phyloP scores from a whole-genome alignment of 2,329 filamentous ascomycete species.

The Fulvia fulva region DNA sequence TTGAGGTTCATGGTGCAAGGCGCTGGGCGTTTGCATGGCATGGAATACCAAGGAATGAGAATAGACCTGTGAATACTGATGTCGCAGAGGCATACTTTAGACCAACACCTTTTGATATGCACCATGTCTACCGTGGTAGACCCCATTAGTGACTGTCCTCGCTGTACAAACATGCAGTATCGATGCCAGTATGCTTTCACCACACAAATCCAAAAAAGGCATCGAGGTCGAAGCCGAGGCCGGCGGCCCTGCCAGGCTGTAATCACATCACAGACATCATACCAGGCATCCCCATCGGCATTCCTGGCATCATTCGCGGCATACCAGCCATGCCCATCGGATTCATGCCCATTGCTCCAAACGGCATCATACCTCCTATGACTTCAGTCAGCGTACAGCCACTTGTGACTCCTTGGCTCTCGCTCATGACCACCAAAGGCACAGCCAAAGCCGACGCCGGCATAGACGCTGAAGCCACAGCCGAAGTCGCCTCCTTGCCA shows the following conservation, averaged over 20 bases:
- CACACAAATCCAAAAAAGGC: neutral
- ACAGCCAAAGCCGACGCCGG: neutral
- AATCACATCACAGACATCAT: too few relatives aligned
- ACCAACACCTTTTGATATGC: neutral
- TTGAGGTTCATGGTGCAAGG: neutral
- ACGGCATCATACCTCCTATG: neutral
- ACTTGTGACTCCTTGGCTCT: neutral
- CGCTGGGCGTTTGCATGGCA: neutral
- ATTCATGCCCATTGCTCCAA: constrained; percentile 1
- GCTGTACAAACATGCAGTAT: neutral
- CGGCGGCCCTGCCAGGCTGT: too few relatives aligned
- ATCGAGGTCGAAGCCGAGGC: neutral
- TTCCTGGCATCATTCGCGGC: neutral
- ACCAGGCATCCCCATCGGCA: neutral
- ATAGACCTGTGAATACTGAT: neutral
- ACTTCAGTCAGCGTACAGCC: constrained; percentile 3
- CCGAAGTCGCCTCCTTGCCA: neutral
- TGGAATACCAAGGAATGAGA: neutral
- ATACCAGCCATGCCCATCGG: constrained; percentile 3
- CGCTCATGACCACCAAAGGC: neutral
- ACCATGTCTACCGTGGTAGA: neutral
- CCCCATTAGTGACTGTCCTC: neutral
- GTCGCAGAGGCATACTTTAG: neutral
- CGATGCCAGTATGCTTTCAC: neutral
- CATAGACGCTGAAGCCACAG: neutral